Percentiles rank a stretch among this genome's conserved stretches.
These are phyloP conservation scores for Malassezia vespertilionis DNA, from an alignment of 1,284 basidiomycete species.

Conservation along the genomic window DNA sequence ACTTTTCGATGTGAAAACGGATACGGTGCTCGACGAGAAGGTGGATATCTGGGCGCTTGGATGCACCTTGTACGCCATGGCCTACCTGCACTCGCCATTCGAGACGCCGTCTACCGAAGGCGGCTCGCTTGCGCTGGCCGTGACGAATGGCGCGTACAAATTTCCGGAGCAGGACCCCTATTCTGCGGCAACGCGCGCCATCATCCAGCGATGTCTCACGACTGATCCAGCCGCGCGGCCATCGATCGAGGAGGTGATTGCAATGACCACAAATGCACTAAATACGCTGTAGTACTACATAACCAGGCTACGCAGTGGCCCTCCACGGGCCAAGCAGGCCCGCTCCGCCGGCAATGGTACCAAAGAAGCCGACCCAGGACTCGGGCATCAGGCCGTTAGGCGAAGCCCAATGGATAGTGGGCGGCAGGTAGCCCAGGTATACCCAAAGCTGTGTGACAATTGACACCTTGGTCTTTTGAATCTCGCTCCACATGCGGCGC, in stretches of 20 bases:
- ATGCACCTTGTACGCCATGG: slow-evolving; percentile 39
- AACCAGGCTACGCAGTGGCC: slow-evolving; percentile 13
- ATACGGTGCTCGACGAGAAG: slow-evolving; percentile 36
- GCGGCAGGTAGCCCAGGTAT: slow-evolving; percentile 65
- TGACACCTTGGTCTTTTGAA: slow-evolving; percentile 55
- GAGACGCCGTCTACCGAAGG: slow-evolving; percentile 47
- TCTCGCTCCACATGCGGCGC: slow-evolving; percentile 38
- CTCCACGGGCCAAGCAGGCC: slow-evolving; percentile 39
- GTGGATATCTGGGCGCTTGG: slow-evolving; percentile 48
- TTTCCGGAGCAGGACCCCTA: slow-evolving; percentile 30
- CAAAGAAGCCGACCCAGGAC: slow-evolving; percentile 43
- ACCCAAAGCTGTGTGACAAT: slow-evolving; percentile 63
- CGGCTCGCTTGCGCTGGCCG: slow-evolving; percentile 44
- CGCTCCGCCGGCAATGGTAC: slow-evolving; percentile 39
- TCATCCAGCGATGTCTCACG: slow-evolving; percentile 36
- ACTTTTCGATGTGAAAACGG: slow-evolving; percentile 47
- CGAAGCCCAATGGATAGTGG: slow-evolving; percentile 69
- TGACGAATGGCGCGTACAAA: slow-evolving; percentile 43
- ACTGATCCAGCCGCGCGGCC: slow-evolving; percentile 35
- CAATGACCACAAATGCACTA: slow-evolving; percentile 22
- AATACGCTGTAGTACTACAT: no score
- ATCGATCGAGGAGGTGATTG: slow-evolving; percentile 33
- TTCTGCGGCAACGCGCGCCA: slow-evolving; percentile 31
- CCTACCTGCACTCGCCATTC: slow-evolving; percentile 47
- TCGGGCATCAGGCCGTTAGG: slow-evolving; percentile 33